These are phyloP conservation scores for Salix arbutifolia DNA, from an alignment of 345 rosid genomes.

Conservation along the genomic window DNA sequence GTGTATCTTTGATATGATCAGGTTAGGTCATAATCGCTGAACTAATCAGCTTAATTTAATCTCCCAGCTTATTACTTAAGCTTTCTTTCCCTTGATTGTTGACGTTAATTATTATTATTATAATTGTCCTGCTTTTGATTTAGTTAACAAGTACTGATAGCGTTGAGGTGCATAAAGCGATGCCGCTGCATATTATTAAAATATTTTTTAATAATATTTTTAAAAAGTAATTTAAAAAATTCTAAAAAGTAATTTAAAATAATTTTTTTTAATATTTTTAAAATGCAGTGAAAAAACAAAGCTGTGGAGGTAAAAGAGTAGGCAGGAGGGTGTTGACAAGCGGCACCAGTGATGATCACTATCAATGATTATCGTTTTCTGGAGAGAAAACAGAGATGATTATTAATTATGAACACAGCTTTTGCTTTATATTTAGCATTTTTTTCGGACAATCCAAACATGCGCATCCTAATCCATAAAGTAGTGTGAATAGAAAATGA, in stretches of 20 bases:
- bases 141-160: neutral
- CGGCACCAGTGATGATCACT: neutral
- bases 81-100: neutral
- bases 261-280: no score
- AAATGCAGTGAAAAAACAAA: no score
- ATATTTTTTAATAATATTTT: no score
- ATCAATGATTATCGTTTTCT: neutral
- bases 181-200: neutral
- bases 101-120: neutral
- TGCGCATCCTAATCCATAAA: neutral
- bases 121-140: neutral
- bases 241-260: no score
- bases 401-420: neutral
- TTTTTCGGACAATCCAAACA: neutral
- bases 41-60: neutral
- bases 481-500: slow-evolving; percentile 2
- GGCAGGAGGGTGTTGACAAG: neutral
- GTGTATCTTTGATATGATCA: neutral
- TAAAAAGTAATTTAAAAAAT: no score
- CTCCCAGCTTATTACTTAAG: neutral
- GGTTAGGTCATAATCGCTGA: neutral
- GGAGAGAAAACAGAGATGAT: neutral
- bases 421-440: slow-evolving; percentile 1
- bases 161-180: neutral
- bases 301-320: neutral